Evolutionary conservation across 225 moss, liverwort and hornwort genomes (phyloP).

Genomic region (Marchantia paleacea): DNA sequence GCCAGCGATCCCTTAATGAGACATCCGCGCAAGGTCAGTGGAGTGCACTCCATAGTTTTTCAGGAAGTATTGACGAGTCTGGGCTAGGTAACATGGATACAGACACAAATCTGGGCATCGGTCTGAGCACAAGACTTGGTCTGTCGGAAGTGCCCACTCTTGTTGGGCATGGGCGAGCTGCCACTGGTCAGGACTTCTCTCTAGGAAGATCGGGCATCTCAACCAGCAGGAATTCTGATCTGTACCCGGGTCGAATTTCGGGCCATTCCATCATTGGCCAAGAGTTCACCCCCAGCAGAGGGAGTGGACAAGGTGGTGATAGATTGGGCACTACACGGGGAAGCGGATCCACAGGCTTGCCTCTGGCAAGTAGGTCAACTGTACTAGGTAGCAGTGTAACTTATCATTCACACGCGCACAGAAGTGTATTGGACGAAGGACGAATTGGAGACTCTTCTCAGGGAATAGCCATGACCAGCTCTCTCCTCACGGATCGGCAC

Average conservation of each 20-base stretch:
- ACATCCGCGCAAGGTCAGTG: constrained; percentile 50
- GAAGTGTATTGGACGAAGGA: constrained; percentile 50
- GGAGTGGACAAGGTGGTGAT: constrained; percentile 46
- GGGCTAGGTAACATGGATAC: constrained; percentile 53
- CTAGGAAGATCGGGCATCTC: constrained; percentile 14
- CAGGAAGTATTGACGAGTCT: constrained; percentile 45
- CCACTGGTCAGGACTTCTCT: constrained; percentile 22
- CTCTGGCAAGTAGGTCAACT: constrained; percentile 41
- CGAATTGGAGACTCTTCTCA: constrained; percentile 36
- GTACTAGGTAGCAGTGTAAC: constrained; percentile 32
- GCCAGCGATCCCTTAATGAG: constrained; percentile 54
- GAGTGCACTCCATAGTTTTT: constrained; percentile 52
- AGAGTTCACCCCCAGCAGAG: constrained; percentile 47
- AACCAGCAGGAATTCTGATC: constrained; percentile 18
- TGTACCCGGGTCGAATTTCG: constrained; percentile 20
- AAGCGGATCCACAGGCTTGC: constrained; percentile 49
- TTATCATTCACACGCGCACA: constrained; percentile 37
- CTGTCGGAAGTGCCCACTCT: constrained; percentile 51
- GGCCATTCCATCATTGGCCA: constrained; percentile 30
- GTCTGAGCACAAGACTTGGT: constrained; percentile 60
- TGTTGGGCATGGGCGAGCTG: constrained; percentile 20
- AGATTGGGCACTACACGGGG: constrained; percentile 33
- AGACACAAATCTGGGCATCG: constrained; percentile 56
- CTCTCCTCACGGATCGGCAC: constrained; percentile 47
- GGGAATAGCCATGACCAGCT: constrained; percentile 37